Percentiles rank a stretch among this genome's conserved stretches.
These are phyloP conservation scores for Aspergillus texensis DNA, from an alignment of 2,329 filamentous ascomycete species.

Conservation along the genomic window DNA sequence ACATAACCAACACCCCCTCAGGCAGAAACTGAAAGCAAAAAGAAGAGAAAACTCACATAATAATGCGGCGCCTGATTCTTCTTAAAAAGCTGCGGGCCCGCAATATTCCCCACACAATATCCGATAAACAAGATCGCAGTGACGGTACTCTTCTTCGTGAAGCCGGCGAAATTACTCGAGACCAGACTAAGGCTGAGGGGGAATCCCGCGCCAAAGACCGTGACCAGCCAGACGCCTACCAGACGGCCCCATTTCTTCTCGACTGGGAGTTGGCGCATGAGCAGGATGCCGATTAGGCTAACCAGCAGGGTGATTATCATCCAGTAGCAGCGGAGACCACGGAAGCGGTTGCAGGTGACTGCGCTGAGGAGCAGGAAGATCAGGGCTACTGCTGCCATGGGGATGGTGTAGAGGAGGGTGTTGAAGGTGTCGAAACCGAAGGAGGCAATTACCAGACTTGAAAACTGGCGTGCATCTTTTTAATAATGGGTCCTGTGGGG, in stretches of 20 bases:
- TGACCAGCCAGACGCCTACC: conserved; percentile 29
- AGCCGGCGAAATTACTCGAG: conserved; percentile 34
- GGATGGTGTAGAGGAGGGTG: conserved; percentile 19
- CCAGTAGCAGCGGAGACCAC: conserved; percentile 13
- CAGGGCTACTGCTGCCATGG: conserved; percentile 15
- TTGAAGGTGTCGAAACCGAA: conserved; percentile 24
- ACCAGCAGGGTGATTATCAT: conserved; percentile 5
- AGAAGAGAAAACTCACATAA: conserved; percentile 4
- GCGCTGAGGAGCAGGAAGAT: conserved; percentile 11
- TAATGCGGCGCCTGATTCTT: conserved; percentile 9
- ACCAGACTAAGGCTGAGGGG: conserved; percentile 32
- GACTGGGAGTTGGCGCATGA: conserved; percentile 27
- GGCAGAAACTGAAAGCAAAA: not conserved
- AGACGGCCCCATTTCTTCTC: conserved; percentile 26
- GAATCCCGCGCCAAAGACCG: conserved; percentile 33
- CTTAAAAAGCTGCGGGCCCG: conserved; percentile 25
- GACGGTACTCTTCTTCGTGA: conserved; percentile 33
- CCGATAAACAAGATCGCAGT: conserved; percentile 52
- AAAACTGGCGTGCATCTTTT: conserved; percentile 13
- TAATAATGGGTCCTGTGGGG: not conserved
- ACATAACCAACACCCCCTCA: too few species aligned
- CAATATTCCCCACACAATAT: conserved; percentile 33
- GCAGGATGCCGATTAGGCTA: conserved; percentile 25
- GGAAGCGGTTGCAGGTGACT: conserved; percentile 9
- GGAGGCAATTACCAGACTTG: conserved; percentile 18